phyloP scores from a whole-genome alignment of 257 asterid genomes.

The Solanum ahanhuiri region DNA sequence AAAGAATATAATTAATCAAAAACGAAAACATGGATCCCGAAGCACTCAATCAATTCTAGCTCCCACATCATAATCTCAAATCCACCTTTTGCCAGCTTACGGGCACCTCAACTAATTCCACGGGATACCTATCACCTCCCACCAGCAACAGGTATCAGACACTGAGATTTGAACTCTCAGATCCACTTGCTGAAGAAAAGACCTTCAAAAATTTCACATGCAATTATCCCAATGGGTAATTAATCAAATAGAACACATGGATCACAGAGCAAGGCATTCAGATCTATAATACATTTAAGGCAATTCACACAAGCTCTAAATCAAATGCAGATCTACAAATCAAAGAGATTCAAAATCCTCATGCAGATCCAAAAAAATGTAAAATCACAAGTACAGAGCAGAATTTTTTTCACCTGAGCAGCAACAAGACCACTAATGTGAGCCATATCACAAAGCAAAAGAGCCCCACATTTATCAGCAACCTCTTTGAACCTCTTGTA shows the following conservation, averaged over 20 bases:
- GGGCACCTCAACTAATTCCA: not conserved
- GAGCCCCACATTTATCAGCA: slow-evolving; percentile 66
- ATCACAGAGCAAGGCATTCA: not conserved
- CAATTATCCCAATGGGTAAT: not conserved
- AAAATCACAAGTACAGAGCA: not conserved
- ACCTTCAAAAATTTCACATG: not conserved
- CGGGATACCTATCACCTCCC: not conserved
- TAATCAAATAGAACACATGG: not conserved
- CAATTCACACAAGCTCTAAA: not conserved
- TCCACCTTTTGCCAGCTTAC: not conserved
- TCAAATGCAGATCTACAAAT: not conserved
- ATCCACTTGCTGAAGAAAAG: not conserved
- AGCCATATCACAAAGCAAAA: slow-evolving; percentile 92
- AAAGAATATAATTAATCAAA: not conserved
- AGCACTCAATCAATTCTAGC: not conserved
- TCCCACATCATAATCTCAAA: not conserved
- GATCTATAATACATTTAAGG: not conserved
- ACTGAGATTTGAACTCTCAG: not conserved
- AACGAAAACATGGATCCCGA: not conserved
- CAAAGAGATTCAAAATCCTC: not conserved
- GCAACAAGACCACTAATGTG: slow-evolving; percentile 98
- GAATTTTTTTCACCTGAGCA: slow-evolving; percentile 49
- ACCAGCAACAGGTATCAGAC: not conserved
- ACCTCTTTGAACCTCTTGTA: slow-evolving; percentile 40
- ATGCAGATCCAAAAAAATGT: not conserved